A percentile compares a stretch with the other conserved stretches of the same genome.
These are phyloP conservation scores for Hamigera avellanea DNA, from an alignment of 495 filamentous ascomycete species.

Conservation along the genomic window DNA sequence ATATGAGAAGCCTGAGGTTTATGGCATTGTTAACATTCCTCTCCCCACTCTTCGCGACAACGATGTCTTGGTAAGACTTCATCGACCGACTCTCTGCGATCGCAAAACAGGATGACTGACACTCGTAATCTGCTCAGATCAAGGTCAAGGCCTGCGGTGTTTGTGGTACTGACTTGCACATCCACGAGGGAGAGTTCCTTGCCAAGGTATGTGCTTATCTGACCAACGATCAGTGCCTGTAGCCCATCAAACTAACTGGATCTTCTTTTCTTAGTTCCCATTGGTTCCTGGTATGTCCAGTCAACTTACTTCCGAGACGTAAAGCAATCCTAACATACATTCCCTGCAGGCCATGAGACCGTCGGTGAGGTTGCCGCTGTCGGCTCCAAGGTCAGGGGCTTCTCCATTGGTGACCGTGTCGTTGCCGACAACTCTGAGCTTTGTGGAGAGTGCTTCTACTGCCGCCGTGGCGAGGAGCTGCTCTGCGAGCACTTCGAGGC, in stretches of 20 bases:
- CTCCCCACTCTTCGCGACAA: constrained; percentile 47
- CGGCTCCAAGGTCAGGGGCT: constrained; percentile 48
- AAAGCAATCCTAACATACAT: constrained; percentile 1
- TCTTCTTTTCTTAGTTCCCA: constrained; percentile 31
- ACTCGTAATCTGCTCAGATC: constrained; percentile 13
- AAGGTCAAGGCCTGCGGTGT: constrained; percentile 57
- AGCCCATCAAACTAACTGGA: constrained; percentile 1
- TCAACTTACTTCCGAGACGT: too few relatives aligned
- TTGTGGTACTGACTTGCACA: constrained; percentile 56
- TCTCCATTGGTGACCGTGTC: constrained; percentile 54
- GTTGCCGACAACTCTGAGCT: constrained; percentile 47
- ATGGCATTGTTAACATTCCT: constrained; percentile 46
- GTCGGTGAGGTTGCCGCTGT: constrained; percentile 44
- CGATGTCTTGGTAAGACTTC: constrained; percentile 39
- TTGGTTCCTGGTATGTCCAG: constrained; percentile 33
- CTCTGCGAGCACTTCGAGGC: constrained; percentile 61
- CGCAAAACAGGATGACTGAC: too few relatives aligned
- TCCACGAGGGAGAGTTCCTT: constrained; percentile 54
- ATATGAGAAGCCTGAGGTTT: constrained; percentile 50
- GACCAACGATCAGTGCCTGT: background rate
- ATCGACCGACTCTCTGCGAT: too few relatives aligned
- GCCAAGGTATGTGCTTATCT: constrained; percentile 34
- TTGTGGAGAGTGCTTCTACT: constrained; percentile 64
- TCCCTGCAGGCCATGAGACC: constrained; percentile 24
- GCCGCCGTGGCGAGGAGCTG: constrained; percentile 53